These are phyloP conservation scores for Rhodotorula paludigena DNA, from an alignment of 768 basidiomycete species.

Conservation along the genomic window DNA sequence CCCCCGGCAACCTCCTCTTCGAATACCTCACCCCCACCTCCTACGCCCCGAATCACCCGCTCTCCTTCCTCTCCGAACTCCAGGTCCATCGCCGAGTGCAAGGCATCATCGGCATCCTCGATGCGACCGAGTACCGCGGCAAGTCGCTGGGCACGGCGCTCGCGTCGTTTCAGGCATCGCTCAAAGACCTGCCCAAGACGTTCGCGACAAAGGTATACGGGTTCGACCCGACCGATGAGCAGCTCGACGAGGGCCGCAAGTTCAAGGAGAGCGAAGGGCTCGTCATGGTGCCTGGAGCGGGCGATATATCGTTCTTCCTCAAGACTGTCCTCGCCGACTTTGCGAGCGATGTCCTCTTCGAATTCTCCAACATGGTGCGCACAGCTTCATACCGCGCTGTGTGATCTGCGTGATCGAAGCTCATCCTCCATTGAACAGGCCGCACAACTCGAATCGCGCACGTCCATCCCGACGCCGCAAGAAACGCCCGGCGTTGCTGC, in stretches of 20 bases:
- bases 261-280: slow-evolving; percentile 55
- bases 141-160: slow-evolving; percentile 61
- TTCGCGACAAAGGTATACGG: slow-evolving; percentile 76
- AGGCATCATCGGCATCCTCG: slow-evolving; percentile 80
- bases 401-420: too few relatives aligned
- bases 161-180: slow-evolving; percentile 56
- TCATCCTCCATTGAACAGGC: slow-evolving; percentile 6
- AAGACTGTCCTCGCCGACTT: slow-evolving; percentile 83
- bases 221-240: slow-evolving; percentile 64
- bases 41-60: slow-evolving; percentile 64
- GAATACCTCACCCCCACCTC: slow-evolving; percentile 69
- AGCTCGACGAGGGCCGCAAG: slow-evolving; percentile 50
- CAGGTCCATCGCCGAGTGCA: slow-evolving; percentile 74
- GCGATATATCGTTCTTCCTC: slow-evolving; percentile 79
- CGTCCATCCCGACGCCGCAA: slow-evolving; percentile 35
- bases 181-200: slow-evolving; percentile 64
- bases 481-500: slow-evolving; percentile 14
- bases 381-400: too few relatives aligned
- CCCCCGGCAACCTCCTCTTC: slow-evolving; percentile 76
- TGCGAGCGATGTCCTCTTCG: slow-evolving; percentile 77
- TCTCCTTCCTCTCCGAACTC: slow-evolving; percentile 55
- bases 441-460: slow-evolving; percentile 35
- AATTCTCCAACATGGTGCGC: slow-evolving; percentile 76
- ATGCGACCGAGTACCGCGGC: slow-evolving; percentile 46
- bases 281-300: slow-evolving; percentile 72